Evolutionary conservation across 2,329 filamentous ascomycete species (phyloP).

Genomic region (Leptographium procerum): DNA sequence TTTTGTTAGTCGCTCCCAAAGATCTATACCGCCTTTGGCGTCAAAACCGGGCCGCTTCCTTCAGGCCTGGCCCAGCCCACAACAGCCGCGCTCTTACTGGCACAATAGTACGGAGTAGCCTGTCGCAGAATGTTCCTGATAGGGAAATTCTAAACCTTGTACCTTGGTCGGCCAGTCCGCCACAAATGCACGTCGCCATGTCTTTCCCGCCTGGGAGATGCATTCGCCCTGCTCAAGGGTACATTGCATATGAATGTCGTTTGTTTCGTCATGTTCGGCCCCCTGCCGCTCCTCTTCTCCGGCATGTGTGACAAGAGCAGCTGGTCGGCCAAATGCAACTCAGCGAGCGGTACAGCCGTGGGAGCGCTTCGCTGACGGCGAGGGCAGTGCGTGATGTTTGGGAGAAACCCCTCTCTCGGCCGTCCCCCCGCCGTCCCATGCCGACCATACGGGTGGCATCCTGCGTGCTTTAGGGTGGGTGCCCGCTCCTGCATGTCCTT

Average conservation of each 20-base stretch:
- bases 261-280: background rate
- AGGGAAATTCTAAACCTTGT: background rate
- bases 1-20: background rate
- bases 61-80: background rate
- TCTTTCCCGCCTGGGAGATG: background rate
- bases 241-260: background rate
- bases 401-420: background rate
- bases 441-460: slow-evolving; percentile 11
- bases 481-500: background rate
- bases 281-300: background rate
- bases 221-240: background rate
- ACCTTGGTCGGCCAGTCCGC: background rate
- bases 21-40: background rate
- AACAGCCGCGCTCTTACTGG: background rate
- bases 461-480: slow-evolving; percentile 7
- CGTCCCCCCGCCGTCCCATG: slow-evolving; percentile 8
- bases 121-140: background rate
- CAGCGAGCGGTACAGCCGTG: background rate
- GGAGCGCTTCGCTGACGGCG: background rate
- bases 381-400: background rate
- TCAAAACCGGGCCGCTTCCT: background rate
- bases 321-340: background rate
- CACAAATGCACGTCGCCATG: background rate
- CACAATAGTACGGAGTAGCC: background rate
- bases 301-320: background rate